Evolutionary conservation across 805 yeast species (phyloP).

Genomic region (Starmerella apicola): DNA sequence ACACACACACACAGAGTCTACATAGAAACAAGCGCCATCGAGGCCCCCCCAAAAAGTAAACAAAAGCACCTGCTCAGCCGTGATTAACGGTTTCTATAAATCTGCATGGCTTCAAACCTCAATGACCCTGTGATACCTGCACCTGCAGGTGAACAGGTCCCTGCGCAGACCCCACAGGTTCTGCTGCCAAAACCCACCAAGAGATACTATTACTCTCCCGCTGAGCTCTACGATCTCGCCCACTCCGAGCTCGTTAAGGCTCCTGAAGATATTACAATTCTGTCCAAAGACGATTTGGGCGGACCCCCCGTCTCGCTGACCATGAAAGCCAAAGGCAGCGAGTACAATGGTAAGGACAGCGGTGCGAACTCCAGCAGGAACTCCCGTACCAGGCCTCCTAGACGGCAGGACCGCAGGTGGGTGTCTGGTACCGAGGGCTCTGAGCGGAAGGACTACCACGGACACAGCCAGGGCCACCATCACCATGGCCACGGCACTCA

Average conservation of each 20-base stretch:
- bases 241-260: constrained; percentile 21
- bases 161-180: no score
- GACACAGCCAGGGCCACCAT: constrained; percentile 2
- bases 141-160: no score
- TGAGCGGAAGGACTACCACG: neutral
- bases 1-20: no score
- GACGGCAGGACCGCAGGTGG: constrained; percentile 6
- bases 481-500: constrained; percentile 1
- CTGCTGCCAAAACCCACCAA: no score
- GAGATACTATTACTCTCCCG: constrained; percentile 14
- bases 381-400: neutral
- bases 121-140: no score
- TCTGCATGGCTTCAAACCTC: no score
- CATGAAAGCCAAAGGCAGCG: neutral
- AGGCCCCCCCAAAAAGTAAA: no score
- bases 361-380: neutral
- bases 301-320: constrained; percentile 1
- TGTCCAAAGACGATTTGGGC: constrained; percentile 11
- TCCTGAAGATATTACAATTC: constrained; percentile 12
- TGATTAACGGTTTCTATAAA: no score
- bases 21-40: no score
- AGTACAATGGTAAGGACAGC: neutral
- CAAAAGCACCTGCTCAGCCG: no score
- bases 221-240: constrained; percentile 19
- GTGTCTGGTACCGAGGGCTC: constrained; percentile 2